A percentile compares a stretch with the other conserved stretches of the same genome.
Conservation (phyloP, 139 green algal genomes). For the Gonium pectorale region DNA sequence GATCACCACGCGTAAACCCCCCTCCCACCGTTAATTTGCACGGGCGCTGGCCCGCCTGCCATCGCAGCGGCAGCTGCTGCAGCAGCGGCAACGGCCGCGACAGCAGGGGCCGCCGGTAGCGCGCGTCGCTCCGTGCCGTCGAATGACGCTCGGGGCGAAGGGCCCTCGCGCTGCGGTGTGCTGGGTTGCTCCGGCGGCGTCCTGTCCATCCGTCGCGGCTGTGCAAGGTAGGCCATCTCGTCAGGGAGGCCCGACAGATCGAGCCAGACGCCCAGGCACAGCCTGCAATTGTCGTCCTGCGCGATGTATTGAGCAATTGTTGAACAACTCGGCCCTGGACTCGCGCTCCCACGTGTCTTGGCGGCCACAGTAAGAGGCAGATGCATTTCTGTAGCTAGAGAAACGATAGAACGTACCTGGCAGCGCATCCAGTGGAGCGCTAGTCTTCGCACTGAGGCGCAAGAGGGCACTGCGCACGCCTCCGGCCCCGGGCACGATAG, state of each 20-base stretch:
- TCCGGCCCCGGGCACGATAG: neutral
- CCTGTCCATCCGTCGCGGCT: too few relatives aligned
- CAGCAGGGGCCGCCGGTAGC: neutral
- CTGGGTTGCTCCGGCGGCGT: neutral
- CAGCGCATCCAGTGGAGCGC: conserved; percentile 11
- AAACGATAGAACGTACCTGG: neutral
- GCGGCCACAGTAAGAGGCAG: too few relatives aligned
- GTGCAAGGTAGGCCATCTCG: neutral
- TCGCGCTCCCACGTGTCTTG: too few relatives aligned
- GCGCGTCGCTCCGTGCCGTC: neutral
- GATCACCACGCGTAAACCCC: too few relatives aligned
- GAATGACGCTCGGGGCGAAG: neutral
- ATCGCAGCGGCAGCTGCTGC: too few relatives aligned
- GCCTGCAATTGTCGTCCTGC: neutral
- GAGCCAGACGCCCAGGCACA: conserved; percentile 13
- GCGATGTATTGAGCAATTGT: neutral
- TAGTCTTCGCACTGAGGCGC: conserved; percentile 8
- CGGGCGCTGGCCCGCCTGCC: too few relatives aligned
- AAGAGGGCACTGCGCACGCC: conserved; percentile 16
- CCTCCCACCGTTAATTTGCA: too few relatives aligned
- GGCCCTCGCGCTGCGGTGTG: neutral
- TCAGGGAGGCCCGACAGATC: conserved; percentile 26
- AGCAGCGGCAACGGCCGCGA: neutral
- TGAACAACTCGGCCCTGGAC: neutral
- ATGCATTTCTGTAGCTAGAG: neutral